Evolutionary conservation across 768 basidiomycete species (phyloP).

Genomic region (Kwoniella heveanensis): DNA sequence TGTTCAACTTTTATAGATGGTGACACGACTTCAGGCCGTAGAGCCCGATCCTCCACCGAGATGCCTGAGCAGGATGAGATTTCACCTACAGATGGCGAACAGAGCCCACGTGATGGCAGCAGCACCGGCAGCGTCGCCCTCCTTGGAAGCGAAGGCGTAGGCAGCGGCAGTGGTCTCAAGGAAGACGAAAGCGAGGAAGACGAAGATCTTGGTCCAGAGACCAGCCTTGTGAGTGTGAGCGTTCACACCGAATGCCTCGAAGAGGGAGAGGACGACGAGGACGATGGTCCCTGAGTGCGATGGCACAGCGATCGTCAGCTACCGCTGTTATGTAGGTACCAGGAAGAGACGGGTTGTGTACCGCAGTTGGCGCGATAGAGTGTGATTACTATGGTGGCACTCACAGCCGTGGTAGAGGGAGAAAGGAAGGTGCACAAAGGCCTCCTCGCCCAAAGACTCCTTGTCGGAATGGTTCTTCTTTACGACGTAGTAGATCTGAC

Average conservation of each 20-base stretch:
- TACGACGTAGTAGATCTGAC: conserved; percentile 92
- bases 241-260: conserved; percentile 66
- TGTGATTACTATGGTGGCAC: conserved; percentile 10
- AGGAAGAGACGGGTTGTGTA: no score
- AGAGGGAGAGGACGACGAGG: conserved; percentile 53
- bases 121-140: conserved; percentile 90
- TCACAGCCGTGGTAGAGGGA: conserved; percentile 80
- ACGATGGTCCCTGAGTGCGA: conserved; percentile 54
- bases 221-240: conserved; percentile 68
- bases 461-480: conserved; percentile 76
- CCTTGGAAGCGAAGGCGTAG: conserved; percentile 85
- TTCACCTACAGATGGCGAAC: conserved; percentile 80
- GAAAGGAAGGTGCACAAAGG: conserved; percentile 94
- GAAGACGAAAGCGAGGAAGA: conserved; percentile 93
- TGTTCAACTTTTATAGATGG: no score
- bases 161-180: conserved; percentile 88
- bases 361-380: no score
- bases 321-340: not conserved
- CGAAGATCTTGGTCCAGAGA: conserved; percentile 91
- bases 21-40: no score
- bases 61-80: not conserved
- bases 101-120: conserved; percentile 91
- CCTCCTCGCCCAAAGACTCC: conserved; percentile 70
- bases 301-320: conserved; percentile 7
- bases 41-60: no score